Base-by-base conservation (phyloP, 1,284 basidiomycete species). In the Puccinia novopanici region DNA sequence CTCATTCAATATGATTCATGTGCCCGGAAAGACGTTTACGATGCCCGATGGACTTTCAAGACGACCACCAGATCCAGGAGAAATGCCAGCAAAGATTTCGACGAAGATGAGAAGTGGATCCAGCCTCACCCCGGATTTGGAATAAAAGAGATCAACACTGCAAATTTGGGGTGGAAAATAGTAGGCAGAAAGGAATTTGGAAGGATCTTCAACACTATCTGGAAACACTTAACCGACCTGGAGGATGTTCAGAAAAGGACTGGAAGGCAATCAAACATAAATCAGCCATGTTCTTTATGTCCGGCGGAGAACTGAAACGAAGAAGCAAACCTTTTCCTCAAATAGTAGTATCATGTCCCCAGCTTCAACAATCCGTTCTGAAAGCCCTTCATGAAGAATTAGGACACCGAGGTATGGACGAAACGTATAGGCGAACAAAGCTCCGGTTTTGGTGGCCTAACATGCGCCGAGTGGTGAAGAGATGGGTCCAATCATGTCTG, bases 1-100 rank as follows among this genome's bases (percentile, higher is more conserved):
- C n/a, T n/a, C n/a, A n/a, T n/a, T n/a, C 50, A 48, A 71, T 74
- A 30, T 74, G 30, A 27, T 75, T 13, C 72, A 75, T 40, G 55
- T 55, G n/a, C n/a, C n/a, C n/a, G n/a, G n/a, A n/a, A n/a, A n/a
- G n/a, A n/a, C n/a, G n/a, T n/a, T n/a, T n/a, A 48, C 37, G 42
- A 71, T 71, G 68, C 68, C 68, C 6, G 71, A 74, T 74, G 71
- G 71, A 19, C 13, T 45, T 8, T 45, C 12, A 19, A 22, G 17
- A 22, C 10, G 50, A 22, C 6, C 50, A 19, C 34, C 34, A 48
- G 45, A 48, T n/a, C 45, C 65, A 10, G 65, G 40, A 15, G 65
- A 68, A 68, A n/a, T 3, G 3, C n/a, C n/a, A n/a, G 3, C 9
- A n/a, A n/a, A 6, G 37, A 70, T 6, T 70, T 70, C 50, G 45